These are phyloP conservation scores for Vigna reflexopilosa DNA, from an alignment of 306 rosid genomes.

Conservation along the genomic window DNA sequence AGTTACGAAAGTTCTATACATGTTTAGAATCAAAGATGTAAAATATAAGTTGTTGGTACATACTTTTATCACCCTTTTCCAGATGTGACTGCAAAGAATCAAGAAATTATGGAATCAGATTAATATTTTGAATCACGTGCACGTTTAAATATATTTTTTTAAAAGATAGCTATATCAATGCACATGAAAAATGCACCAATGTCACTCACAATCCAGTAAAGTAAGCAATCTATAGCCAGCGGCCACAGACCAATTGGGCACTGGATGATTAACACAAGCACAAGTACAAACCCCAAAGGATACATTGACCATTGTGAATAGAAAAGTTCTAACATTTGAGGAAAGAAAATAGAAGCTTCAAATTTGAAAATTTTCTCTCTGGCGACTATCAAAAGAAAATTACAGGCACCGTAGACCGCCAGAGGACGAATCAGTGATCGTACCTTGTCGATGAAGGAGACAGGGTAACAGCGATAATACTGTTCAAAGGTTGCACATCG, in stretches of 20 bases:
- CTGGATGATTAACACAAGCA: neutral
- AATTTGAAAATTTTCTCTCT: neutral
- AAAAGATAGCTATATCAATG: neutral
- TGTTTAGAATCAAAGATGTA: constrained; percentile 3
- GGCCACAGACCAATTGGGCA: neutral
- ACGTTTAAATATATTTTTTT: neutral
- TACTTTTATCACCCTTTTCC: constrained; percentile 73
- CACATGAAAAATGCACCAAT: neutral
- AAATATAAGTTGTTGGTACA: constrained; percentile 20
- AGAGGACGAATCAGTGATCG: constrained; percentile 11
- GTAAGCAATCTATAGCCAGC: neutral
- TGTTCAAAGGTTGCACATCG: constrained; percentile 50
- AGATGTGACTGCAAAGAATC: constrained; percentile 55
- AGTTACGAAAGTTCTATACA: neutral
- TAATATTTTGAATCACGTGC: neutral
- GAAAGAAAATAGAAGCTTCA: neutral
- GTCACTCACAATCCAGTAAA: neutral
- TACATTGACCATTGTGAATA: neutral
- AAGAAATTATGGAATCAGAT: constrained; percentile 15
- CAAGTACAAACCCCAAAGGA: neutral
- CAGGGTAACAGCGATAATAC: constrained; percentile 59
- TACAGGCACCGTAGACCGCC: neutral
- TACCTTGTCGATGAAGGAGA: constrained; percentile 62
- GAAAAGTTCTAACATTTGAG: neutral
- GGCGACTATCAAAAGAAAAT: neutral